Conservation (phyloP, 495 filamentous ascomycete species). For the Penicillium flavigenum region DNA sequence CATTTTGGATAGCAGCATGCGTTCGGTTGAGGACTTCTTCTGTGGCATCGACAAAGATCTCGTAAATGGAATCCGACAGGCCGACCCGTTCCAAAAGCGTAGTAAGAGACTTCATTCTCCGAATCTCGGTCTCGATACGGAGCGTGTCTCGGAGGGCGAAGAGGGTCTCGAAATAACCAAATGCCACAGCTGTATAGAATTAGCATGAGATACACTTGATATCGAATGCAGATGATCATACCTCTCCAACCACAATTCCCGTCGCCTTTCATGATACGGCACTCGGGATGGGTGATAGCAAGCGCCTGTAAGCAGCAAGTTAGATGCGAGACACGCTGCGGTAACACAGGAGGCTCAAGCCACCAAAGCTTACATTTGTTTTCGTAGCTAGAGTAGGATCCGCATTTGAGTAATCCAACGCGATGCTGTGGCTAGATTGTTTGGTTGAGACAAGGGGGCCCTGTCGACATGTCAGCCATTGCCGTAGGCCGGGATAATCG, state of each 20-base stretch:
- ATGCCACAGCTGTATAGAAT: conserved; percentile 71
- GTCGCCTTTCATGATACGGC: conserved; percentile 85
- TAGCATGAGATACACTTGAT: conserved; percentile 7
- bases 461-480: conserved; percentile 43
- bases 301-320: conserved; percentile 57
- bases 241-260: conserved; percentile 98
- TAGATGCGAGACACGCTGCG: conserved; percentile 16
- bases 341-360: background rate
- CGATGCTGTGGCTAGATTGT: conserved; percentile 73
- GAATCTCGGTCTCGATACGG: conserved; percentile 64
- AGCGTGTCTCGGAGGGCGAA: conserved; percentile 62
- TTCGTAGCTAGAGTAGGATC: conserved; percentile 83
- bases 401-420: conserved; percentile 85
- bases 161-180: conserved; percentile 87
- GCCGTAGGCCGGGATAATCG: background rate
- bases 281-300: conserved; percentile 80
- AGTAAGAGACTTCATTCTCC: conserved; percentile 69
- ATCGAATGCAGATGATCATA: conserved; percentile 42
- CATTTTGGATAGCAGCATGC: conserved; percentile 49
- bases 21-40: conserved; percentile 62
- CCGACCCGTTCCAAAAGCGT: conserved; percentile 70
- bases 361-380: conserved; percentile 64
- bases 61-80: conserved; percentile 64
- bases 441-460: conserved; percentile 79
- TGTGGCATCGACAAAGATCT: conserved; percentile 80